Percentiles rank a stretch among this genome's conserved stretches.
Conservation (phyloP, 495 filamentous ascomycete genomes). For the Trichocladium uniseriatum region DNA sequence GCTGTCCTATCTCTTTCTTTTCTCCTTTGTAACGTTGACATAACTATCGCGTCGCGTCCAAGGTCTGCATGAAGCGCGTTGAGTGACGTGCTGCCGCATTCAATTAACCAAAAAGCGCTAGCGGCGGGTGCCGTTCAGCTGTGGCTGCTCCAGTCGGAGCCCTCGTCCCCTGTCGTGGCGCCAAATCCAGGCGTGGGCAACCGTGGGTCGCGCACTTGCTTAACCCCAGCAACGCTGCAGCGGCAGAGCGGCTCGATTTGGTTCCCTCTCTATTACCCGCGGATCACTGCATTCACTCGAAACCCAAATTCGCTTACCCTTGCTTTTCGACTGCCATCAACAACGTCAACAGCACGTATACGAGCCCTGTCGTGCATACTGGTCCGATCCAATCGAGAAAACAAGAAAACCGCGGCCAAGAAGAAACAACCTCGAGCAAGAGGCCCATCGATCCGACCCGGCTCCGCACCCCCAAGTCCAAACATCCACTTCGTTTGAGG, state of each 20-base stretch:
- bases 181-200: not conserved
- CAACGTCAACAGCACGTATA: not conserved
- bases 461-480: slow-evolving; percentile 3
- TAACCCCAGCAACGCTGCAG: not conserved
- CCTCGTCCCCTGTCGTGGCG: slow-evolving; percentile 1
- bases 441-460: slow-evolving; percentile 10
- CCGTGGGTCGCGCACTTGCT: slow-evolving; percentile 8
- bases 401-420: no score
- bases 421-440: not conserved
- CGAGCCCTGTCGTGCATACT: no score
- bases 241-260: slow-evolving; percentile 10
- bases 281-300: not conserved
- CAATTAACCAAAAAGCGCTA: slow-evolving; percentile 8
- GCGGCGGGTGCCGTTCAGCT: not conserved
- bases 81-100: slow-evolving; percentile 11
- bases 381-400: no score
- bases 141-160: slow-evolving; percentile 3
- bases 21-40: no score
- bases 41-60: slow-evolving; percentile 8
- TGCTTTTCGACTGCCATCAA: not conserved
- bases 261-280: slow-evolving; percentile 8
- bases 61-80: slow-evolving; percentile 8
- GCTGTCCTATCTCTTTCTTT: no score
- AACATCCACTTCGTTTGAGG: not conserved
- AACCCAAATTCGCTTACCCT: not conserved